These are phyloP conservation scores for Microthlaspi erraticum DNA, from an alignment of 345 rosid genomes.

Conservation along the genomic window DNA sequence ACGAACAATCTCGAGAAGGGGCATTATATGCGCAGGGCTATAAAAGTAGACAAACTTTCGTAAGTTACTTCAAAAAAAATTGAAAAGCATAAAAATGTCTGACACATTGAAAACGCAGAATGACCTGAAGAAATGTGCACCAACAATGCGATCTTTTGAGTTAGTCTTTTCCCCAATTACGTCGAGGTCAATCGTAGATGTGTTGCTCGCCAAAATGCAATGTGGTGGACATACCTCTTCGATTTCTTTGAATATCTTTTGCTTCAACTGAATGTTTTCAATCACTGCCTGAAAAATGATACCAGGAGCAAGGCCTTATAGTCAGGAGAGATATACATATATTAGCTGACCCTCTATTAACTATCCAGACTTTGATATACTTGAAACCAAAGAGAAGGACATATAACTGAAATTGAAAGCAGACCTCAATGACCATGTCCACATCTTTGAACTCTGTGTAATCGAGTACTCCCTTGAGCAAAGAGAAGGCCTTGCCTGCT, in stretches of 20 bases:
- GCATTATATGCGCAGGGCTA: slow-evolving; percentile 98
- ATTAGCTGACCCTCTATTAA: slow-evolving; percentile 13
- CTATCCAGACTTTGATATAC: slow-evolving; percentile 19
- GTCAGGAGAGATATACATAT: slow-evolving; percentile 23
- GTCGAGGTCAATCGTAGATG: slow-evolving; percentile 85
- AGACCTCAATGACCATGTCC: slow-evolving; percentile 95
- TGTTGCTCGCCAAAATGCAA: slow-evolving; percentile 92
- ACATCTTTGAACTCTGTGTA: slow-evolving; percentile 86
- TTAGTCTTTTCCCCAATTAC: slow-evolving; percentile 75
- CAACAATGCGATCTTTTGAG: slow-evolving; percentile 83
- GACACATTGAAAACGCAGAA: slow-evolving; percentile 7
- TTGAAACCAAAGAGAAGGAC: slow-evolving; percentile 25
- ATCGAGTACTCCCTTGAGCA: slow-evolving; percentile 80
- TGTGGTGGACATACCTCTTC: slow-evolving; percentile 82
- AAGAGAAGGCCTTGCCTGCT: slow-evolving; percentile 76
- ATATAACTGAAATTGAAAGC: slow-evolving; percentile 14
- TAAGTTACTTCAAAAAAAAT: neutral
- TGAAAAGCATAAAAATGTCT: neutral
- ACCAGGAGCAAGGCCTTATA: slow-evolving; percentile 10
- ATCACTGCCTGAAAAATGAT: slow-evolving; percentile 78
- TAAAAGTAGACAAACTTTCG: slow-evolving; percentile 35
- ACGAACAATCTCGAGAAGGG: slow-evolving; percentile 93
- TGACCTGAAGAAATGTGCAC: slow-evolving; percentile 98
- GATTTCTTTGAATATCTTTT: slow-evolving; percentile 81
- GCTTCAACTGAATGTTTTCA: slow-evolving; percentile 83